Evolutionary conservation across 768 basidiomycete species (phyloP), one percentile per base, ranked within the genome.

Genomic region (Macrolepiota dolichaula): DNA sequence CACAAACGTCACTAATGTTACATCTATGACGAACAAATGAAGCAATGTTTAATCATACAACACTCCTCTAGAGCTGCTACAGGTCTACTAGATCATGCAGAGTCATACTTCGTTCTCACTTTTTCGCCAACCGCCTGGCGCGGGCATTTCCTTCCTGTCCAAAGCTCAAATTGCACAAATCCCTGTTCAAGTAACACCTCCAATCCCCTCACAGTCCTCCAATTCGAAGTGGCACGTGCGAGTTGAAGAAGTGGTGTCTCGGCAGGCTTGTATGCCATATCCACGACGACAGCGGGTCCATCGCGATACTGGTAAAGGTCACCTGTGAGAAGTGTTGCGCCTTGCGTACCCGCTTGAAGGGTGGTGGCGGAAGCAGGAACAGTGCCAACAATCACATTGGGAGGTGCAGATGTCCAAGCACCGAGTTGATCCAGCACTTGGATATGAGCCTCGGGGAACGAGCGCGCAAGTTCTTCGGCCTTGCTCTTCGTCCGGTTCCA

Each of bases 261-360:
- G 2, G 88, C 84, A 0, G 96, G 97, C 66, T 88, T 88, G 72
- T 98, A 98, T 19, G 96, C 94, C 89, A 97, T 91, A 67, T 99
- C 97, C 11, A 98, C 81, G 11, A 95, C 88, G 1, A 88, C 89
- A n/a, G 79, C 77, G 1, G 76, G 76, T 0, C 83, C 79, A 46
- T 74, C 71, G 9, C 70, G 72, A 63, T 82, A 81, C 1, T 74
- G 71, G 65, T 94, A 89, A 22, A 97, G 69, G 12, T 78, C 74
- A 7, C 65, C 59, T 2, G 90, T 81, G 12, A 96, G 77, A 38
- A 76, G 72, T 17, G 92, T 73, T 11, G 76, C 73, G 19, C 71
- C 71, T 13, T 68, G 61, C 7, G 64, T 44, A 40, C 57, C 62
- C 4, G 69, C 63, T 15, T 56, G 69, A 57, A 54, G 76, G 71